Evolutionary conservation across 1,284 basidiomycete genomes (phyloP).

Genomic region (Laetiporus sulphureus): DNA sequence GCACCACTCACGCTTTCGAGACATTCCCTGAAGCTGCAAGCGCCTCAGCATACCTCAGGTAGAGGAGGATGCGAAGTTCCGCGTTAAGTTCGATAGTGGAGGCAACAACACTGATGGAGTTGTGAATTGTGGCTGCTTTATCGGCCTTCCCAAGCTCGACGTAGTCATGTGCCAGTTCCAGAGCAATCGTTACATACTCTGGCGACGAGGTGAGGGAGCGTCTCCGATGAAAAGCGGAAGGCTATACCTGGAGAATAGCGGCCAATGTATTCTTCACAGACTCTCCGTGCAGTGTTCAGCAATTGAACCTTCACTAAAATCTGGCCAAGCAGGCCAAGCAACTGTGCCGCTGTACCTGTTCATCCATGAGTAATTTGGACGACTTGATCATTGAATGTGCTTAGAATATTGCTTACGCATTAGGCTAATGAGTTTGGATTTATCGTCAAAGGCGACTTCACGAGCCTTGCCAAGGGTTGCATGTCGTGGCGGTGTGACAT

Average conservation of each 20-base stretch:
- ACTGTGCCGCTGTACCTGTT: slow-evolving; percentile 53
- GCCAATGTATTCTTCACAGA: slow-evolving; percentile 26
- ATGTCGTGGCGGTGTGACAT: too few species aligned
- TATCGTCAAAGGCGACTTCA: slow-evolving; percentile 26
- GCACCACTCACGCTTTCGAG: slow-evolving; percentile 48
- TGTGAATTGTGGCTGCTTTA: slow-evolving; percentile 60
- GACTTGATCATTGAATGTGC: neutral
- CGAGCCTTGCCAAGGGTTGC: too few species aligned
- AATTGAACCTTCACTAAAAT: slow-evolving; percentile 37
- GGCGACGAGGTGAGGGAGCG: too few species aligned
- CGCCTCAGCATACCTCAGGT: slow-evolving; percentile 62
- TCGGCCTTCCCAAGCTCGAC: slow-evolving; percentile 67
- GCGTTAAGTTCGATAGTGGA: slow-evolving; percentile 37
- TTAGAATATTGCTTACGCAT: slow-evolving; percentile 37
- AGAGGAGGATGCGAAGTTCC: slow-evolving; percentile 46
- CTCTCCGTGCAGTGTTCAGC: slow-evolving; percentile 22
- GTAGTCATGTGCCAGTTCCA: slow-evolving; percentile 74
- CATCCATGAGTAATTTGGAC: slow-evolving; percentile 8
- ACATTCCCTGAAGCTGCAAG: slow-evolving; percentile 59
- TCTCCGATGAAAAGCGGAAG: too few species aligned
- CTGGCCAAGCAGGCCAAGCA: slow-evolving; percentile 61
- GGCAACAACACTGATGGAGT: slow-evolving; percentile 42
- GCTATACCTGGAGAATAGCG: too few species aligned
- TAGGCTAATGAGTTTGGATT: slow-evolving; percentile 37
- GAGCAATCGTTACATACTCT: slow-evolving; percentile 64